Base-by-base conservation (phyloP, 768 basidiomycete species). In the Dacryopinax spathularia region DNA sequence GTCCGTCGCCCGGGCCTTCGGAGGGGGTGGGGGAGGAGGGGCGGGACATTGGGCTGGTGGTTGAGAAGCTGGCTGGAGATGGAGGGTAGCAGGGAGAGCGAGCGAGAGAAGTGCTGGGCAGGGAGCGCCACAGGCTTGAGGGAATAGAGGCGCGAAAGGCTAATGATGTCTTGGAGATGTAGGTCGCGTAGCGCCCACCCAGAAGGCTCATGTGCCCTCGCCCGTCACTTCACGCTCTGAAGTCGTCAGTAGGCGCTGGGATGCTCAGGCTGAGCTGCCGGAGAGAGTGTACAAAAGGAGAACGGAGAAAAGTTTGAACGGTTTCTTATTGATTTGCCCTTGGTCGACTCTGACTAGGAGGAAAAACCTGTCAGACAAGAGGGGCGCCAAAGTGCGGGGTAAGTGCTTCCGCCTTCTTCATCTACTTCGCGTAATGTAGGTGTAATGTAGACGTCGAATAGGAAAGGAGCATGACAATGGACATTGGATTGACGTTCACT, bases 31-130 rank as follows among this genome's bases (percentile, higher is more conserved):
- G 60, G 56, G 34, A 20, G 29, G 36, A 34, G 62, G 62, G 20
- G 44, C 34, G 33, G 48, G 65, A 36, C 65, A 63, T 63, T 6
- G 61, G 5, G 35, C 18, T 62, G n/a, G 18, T 4, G 31, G 62
- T 33, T 63, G 62, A 44, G 13, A 6, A 16, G 13, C 44, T 60
- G 62, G 33, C 22, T 3, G 20, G 43, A 31, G 34, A 20, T n/a
- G 48, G 48, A 25, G 48, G 29, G 36, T 37, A 10, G 10, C 36
- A 18, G 18, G 48, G 25, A 20, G 13, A 5, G 48, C 9, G 48
- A 56, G 4, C 13, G 48, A n/a, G n/a, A n/a, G n/a, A n/a, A n/a
- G n/a, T n/a, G n/a, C n/a, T n/a, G 43, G 25, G 43, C n/a, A 29
- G 29, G 48, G 25, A 56, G 48, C 48, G 48, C 39, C 39, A 41